phyloP scores from a whole-genome alignment of 768 basidiomycete species.

The Mycena chlorophos region DNA sequence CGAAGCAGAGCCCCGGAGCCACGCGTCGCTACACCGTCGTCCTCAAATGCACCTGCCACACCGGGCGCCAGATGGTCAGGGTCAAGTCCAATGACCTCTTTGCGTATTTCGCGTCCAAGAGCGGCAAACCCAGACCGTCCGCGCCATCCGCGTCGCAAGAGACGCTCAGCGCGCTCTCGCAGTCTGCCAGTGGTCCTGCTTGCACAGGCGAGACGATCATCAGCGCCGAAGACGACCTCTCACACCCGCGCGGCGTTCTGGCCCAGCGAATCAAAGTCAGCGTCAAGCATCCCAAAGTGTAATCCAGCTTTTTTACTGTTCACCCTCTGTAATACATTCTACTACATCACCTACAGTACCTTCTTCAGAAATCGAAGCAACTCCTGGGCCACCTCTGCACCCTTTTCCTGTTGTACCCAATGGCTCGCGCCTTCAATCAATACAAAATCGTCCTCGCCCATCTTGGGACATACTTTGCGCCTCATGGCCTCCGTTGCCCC shows the following conservation, averaged over 20 bases:
- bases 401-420: constrained; percentile 21
- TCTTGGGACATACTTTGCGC: constrained; percentile 8
- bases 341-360: background rate
- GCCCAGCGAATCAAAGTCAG: background rate
- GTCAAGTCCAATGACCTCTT: background rate
- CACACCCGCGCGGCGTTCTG: background rate
- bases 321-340: background rate
- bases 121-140: background rate
- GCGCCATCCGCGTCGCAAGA: background rate
- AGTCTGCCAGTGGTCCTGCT: background rate
- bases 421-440: constrained; percentile 21
- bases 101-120: background rate
- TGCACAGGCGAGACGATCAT: background rate
- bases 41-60: constrained; percentile 1
- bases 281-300: background rate
- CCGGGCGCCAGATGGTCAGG: background rate
- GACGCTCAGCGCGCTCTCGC: background rate
- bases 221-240: constrained; percentile 1
- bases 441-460: constrained; percentile 22
- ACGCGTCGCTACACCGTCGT: background rate
- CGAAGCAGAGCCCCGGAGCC: background rate
- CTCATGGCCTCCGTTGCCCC: constrained; percentile 32
- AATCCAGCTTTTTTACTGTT: background rate
- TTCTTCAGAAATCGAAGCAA: constrained; percentile 14
- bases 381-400: constrained; percentile 10